Base-by-base conservation (phyloP, 192 early-diverging fungal species). In the Coemansia sp. region DNA sequence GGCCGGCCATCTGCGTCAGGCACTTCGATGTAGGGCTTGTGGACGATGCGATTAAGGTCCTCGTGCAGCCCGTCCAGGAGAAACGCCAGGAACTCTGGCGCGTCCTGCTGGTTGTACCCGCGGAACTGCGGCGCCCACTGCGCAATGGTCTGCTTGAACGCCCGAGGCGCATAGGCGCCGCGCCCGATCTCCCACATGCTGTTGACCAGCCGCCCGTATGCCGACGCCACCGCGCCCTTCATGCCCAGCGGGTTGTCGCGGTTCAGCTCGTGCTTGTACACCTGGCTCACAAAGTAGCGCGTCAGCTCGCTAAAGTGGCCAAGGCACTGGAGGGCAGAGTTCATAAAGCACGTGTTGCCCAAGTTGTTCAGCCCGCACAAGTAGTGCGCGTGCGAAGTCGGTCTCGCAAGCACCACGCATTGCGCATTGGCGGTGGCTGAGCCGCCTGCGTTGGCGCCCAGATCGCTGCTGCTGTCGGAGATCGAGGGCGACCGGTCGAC, bases 311-410 rank as follows among this genome's bases (percentile, higher is more conserved):
- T 67, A 49, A 90, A 90, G 61, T 93, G 90, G 41, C 89, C 89
- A 39, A 97, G 76, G 64, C 96, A 98, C 79, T 96, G 94, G n/a
- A 96, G 70, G 10, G 91, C 92, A 6, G 91, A 91, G 77, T 94
- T 94, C 94, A 95, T 95, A 66, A 91, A 95, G 79, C 94, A 95
- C 0, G 94, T 94, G 70, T 95, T 95, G 9, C 94, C 94, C n/a
- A 95, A 73, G 68, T 95, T 95, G 43, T 74, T 76, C 53, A 95
- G 83, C 3, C 94, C 94, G 62, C 86, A 88, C 4, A 85, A 67
- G 40, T 88, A 89, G 39, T 78, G 76, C 31, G 42, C 65, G 3
- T 65, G 64, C 8, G 69, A 11, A 10, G 27, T 32, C 12, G 67
- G 10, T 5, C 12, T 31, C 17, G 65, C 59, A 8, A 32, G 51